Percentiles rank a stretch among this genome's conserved stretches.
These are phyloP conservation scores for Laetiporus sulphureus DNA, from an alignment of 1,284 basidiomycete species.

Conservation along the genomic window DNA sequence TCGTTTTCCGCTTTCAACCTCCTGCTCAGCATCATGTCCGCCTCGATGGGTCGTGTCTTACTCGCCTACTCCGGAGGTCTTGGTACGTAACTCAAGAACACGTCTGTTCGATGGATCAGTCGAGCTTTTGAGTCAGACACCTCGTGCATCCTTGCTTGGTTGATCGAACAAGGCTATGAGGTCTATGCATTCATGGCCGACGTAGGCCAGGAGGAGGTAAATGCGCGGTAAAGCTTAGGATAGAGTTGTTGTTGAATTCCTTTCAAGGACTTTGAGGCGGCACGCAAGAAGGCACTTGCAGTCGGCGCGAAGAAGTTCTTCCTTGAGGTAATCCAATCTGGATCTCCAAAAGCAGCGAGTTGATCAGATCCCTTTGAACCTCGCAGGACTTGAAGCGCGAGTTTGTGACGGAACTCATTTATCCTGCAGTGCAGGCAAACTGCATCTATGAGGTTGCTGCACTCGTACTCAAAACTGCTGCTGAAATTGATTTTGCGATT, in stretches of 20 bases:
- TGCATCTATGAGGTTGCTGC: conserved; percentile 89
- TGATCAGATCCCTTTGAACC: not conserved
- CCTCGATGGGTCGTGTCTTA: conserved; percentile 76
- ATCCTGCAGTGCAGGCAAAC: conserved; percentile 97
- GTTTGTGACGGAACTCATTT: conserved; percentile 96
- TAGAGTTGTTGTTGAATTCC: conserved; percentile 3
- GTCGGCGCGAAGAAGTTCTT: conserved; percentile 97
- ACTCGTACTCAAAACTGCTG: conserved; percentile 2
- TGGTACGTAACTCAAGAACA: conserved; percentile 49
- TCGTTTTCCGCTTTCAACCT: not conserved
- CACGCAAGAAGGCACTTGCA: conserved; percentile 84
- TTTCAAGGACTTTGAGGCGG: conserved; percentile 86
- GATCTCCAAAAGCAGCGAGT: not conserved
- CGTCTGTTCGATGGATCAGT: not conserved
- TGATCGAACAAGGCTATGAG: conserved; percentile 97
- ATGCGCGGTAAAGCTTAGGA: conserved; percentile 9
- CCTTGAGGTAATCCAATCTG: conserved; percentile 57
- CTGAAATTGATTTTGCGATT: not conserved
- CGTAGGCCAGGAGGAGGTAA: conserved; percentile 94
- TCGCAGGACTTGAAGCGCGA: conserved; percentile 87
- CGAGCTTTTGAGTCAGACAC: conserved; percentile 55
- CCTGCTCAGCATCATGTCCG: conserved; percentile 20
- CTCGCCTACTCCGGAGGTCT: conserved; percentile 98
- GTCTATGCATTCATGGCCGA: conserved; percentile 99
- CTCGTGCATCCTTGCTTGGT: conserved; percentile 94